phyloP scores from a whole-genome alignment of 179 eudicot genomes.

The Vitellaria paradoxa region DNA sequence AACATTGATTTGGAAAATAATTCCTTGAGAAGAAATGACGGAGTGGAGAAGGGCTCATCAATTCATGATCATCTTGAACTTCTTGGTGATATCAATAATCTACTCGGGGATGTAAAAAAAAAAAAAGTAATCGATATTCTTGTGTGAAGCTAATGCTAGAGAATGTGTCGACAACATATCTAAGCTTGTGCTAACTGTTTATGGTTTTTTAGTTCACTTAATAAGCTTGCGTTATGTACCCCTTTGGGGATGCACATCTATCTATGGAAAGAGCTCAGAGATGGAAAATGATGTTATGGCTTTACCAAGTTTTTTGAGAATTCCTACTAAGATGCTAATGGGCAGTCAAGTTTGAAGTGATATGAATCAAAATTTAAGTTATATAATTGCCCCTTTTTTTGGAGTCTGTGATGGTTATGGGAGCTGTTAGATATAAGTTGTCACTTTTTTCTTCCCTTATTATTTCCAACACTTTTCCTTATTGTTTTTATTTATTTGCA shows the following conservation, averaged over 20 bases:
- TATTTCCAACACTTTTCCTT: neutral
- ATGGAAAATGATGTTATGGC: conserved; percentile 62
- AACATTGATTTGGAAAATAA: conserved; percentile 27
- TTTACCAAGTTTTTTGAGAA: conserved; percentile 45
- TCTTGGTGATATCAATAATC: conserved; percentile 59
- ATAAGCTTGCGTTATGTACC: conserved; percentile 36
- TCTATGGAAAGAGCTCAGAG: conserved; percentile 55
- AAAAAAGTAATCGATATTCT: conserved; percentile 55
- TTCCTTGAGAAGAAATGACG: conserved; percentile 35
- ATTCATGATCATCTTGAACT: conserved; percentile 61
- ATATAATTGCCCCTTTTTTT: conserved; percentile 37
- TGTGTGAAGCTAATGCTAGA: conserved; percentile 32
- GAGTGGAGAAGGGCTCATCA: conserved; percentile 33
- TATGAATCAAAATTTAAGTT: conserved; percentile 32
- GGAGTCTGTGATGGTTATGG: conserved; percentile 84
- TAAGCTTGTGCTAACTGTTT: conserved; percentile 74
- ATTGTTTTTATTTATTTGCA: conserved; percentile 5
- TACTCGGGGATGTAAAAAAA: conserved; percentile 73
- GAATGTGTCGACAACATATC: conserved; percentile 46
- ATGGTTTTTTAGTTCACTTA: conserved; percentile 50
- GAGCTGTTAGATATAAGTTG: conserved; percentile 48
- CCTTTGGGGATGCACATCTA: conserved; percentile 57
- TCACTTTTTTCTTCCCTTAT: neutral
- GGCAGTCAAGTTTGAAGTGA: conserved; percentile 31
- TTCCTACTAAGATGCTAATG: conserved; percentile 50